These are phyloP conservation scores for Euphrasia confusa DNA, from an alignment of 257 asterid species.

Conservation along the genomic window DNA sequence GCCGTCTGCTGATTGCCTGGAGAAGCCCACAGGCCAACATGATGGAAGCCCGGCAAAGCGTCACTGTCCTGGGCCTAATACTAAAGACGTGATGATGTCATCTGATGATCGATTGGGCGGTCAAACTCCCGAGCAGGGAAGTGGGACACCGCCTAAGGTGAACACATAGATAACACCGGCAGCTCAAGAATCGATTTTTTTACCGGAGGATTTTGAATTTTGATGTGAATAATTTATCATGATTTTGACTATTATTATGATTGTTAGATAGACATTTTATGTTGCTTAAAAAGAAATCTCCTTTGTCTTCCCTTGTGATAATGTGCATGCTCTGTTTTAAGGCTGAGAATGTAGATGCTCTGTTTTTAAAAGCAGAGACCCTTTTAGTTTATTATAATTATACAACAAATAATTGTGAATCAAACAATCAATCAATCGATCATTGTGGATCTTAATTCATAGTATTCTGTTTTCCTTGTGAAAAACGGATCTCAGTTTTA, in stretches of 20 bases:
- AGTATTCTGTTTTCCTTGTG: too few relatives aligned
- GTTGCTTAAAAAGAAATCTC: too few relatives aligned
- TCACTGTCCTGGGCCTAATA: not conserved
- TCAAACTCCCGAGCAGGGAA: not conserved
- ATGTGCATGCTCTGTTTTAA: too few relatives aligned
- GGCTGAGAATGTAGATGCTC: too few relatives aligned
- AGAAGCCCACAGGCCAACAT: not conserved
- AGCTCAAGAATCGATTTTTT: not conserved
- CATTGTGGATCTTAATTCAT: too few relatives aligned
- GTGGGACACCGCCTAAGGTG: not conserved
- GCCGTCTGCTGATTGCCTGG: not conserved
- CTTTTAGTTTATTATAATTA: too few relatives aligned
- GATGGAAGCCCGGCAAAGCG: slow-evolving; percentile 26
- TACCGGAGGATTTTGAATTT: not conserved
- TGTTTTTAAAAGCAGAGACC: too few relatives aligned
- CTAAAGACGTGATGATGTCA: not conserved
- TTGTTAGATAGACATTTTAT: too few relatives aligned
- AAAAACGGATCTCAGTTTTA: not conserved
- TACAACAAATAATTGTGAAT: too few relatives aligned
- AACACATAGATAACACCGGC: not conserved
- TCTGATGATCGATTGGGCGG: not conserved
- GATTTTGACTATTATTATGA: too few relatives aligned
- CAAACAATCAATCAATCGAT: too few relatives aligned
- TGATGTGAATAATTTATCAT: not conserved
- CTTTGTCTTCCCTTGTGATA: too few relatives aligned